Percentiles rank a stretch among this genome's conserved stretches.
Evolutionary conservation across 1,284 basidiomycete species (phyloP).

Genomic region (Malassezia slooffiae): DNA sequence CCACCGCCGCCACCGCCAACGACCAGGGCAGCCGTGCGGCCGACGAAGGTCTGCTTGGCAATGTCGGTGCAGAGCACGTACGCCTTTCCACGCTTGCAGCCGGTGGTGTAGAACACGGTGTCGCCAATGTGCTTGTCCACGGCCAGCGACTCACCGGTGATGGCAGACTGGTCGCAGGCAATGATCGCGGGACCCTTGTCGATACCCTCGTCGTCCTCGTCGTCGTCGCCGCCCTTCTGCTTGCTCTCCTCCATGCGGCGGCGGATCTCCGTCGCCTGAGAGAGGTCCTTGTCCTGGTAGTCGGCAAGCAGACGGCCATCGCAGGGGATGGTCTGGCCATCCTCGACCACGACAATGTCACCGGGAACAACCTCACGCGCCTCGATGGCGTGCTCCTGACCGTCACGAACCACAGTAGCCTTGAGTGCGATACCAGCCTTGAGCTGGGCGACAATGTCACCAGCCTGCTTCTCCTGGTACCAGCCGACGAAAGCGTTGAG

Average conservation of each 20-base stretch:
- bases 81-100: slow-evolving; percentile 53
- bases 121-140: slow-evolving; percentile 54
- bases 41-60: slow-evolving; percentile 52
- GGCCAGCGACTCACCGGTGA: slow-evolving; percentile 54
- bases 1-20: slow-evolving; percentile 47
- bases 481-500: slow-evolving; percentile 54
- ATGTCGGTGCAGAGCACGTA: slow-evolving; percentile 51
- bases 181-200: slow-evolving; percentile 52
- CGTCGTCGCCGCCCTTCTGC: slow-evolving; percentile 38
- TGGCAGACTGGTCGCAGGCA: slow-evolving; percentile 53
- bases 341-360: slow-evolving; percentile 51
- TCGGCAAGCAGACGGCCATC: slow-evolving; percentile 52
- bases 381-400: slow-evolving; percentile 51
- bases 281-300: slow-evolving; percentile 48
- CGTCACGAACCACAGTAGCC: slow-evolving; percentile 50
- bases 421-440: slow-evolving; percentile 54
- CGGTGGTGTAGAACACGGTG: slow-evolving; percentile 49
- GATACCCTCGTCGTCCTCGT: slow-evolving; percentile 46
- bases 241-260: slow-evolving; percentile 40
- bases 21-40: slow-evolving; percentile 51
- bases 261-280: slow-evolving; percentile 39
- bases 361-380: slow-evolving; percentile 54
- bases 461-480: slow-evolving; percentile 54
- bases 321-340: slow-evolving; percentile 53
- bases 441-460: slow-evolving; percentile 53